phyloP scores from a whole-genome alignment of 1,284 basidiomycete species.

The Apiotrichum mycotoxinovorans region DNA sequence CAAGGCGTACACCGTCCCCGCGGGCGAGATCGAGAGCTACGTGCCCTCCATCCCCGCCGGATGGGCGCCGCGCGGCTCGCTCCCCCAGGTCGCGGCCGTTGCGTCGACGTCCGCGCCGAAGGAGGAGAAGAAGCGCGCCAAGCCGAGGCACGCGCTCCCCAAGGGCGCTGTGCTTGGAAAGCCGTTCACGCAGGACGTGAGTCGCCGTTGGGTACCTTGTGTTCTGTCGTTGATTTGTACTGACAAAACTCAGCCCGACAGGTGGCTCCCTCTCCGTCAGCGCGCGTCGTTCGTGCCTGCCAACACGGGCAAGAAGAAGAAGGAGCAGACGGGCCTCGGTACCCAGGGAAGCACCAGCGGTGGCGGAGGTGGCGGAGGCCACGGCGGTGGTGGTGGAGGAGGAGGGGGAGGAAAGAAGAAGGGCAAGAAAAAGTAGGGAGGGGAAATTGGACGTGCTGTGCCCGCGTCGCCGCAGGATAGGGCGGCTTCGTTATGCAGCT shows the following conservation, averaged over 20 bases:
- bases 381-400: constrained; percentile 5
- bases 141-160: constrained; percentile 44
- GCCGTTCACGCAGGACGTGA: constrained; percentile 44
- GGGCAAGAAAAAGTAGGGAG: constrained; percentile 20
- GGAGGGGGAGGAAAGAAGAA: constrained; percentile 18
- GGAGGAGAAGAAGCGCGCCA: constrained; percentile 21
- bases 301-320: constrained; percentile 35
- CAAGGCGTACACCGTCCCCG: constrained; percentile 19
- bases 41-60: constrained; percentile 42
- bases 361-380: constrained; percentile 3
- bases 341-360: constrained; percentile 15
- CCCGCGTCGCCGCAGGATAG: no score
- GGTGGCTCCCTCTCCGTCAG: constrained; percentile 47
- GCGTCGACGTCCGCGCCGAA: constrained; percentile 6
- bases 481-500: no score
- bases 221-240: no score
- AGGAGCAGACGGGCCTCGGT: constrained; percentile 27
- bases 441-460: no score
- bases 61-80: constrained; percentile 29
- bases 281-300: constrained; percentile 35
- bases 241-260: constrained; percentile 39
- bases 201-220: no score
- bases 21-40: constrained; percentile 37
- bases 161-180: constrained; percentile 42
- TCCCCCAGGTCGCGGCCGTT: background rate